phyloP scores from a whole-genome alignment of 2,329 filamentous ascomycete species.

The Trichophyton verrucosum region DNA sequence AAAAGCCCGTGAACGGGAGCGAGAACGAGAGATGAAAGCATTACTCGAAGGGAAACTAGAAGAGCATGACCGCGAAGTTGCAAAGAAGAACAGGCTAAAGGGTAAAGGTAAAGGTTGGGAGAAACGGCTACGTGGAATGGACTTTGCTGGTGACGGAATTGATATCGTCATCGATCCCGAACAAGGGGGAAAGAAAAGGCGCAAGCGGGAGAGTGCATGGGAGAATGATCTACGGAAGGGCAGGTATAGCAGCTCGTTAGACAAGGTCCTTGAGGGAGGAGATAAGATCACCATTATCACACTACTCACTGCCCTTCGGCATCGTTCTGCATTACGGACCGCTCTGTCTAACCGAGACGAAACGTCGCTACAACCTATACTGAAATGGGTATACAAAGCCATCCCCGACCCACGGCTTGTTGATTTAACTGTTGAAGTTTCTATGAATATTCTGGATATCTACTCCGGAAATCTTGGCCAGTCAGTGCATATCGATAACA shows the following conservation, averaged over 20 bases:
- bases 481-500: constrained; percentile 57
- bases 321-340: constrained; percentile 70
- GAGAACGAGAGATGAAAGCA: constrained; percentile 73
- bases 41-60: constrained; percentile 66
- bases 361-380: constrained; percentile 63
- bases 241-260: constrained; percentile 64
- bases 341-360: constrained; percentile 75
- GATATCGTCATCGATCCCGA: constrained; percentile 73
- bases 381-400: constrained; percentile 70
- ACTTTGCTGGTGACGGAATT: constrained; percentile 70
- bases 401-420: constrained; percentile 75
- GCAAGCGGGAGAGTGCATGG: constrained; percentile 60
- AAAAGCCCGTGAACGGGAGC: constrained; percentile 61
- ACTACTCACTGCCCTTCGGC: constrained; percentile 68
- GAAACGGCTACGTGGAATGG: constrained; percentile 54
- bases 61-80: constrained; percentile 58
- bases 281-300: constrained; percentile 58
- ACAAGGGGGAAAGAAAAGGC: constrained; percentile 48
- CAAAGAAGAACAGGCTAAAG: constrained; percentile 54
- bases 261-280: constrained; percentile 55
- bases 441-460: constrained; percentile 69
- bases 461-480: constrained; percentile 70
- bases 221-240: constrained; percentile 69
- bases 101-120: constrained; percentile 48
- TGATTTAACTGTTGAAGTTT: constrained; percentile 67